Conservation (phyloP, 768 basidiomycete genomes). For the Leccinum broughii region DNA sequence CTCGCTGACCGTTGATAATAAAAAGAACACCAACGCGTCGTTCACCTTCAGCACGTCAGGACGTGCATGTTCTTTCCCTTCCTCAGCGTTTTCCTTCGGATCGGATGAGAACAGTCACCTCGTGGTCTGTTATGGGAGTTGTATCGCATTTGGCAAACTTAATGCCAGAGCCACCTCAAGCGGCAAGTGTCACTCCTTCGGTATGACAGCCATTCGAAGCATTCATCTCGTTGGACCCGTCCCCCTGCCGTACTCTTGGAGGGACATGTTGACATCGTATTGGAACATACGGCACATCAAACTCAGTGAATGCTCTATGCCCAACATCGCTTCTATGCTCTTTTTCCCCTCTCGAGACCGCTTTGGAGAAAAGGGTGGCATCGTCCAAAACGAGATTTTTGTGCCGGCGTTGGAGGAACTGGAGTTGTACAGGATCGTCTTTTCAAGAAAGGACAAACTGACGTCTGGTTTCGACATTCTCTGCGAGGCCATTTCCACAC, state of each 20-base stretch:
- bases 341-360: background rate
- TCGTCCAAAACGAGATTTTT: background rate
- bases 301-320: background rate
- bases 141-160: background rate
- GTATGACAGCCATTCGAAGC: slow-evolving; percentile 1
- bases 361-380: background rate
- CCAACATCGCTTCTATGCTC: background rate
- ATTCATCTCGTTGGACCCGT: background rate
- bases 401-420: background rate
- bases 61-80: too few relatives aligned
- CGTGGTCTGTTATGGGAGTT: background rate
- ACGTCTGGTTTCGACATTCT: background rate
- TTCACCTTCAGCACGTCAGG: background rate
- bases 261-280: background rate
- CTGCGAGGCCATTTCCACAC: background rate
- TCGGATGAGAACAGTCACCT: slow-evolving; percentile 6
- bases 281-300: slow-evolving; percentile 3
- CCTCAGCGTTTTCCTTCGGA: too few relatives aligned
- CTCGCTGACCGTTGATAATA: background rate
- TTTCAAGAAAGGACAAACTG: background rate
- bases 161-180: background rate
- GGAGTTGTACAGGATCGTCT: background rate
- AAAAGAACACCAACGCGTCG: too few relatives aligned
- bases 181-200: background rate
- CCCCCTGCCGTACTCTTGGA: slow-evolving; percentile 2